Evolutionary conservation across 2,329 filamentous ascomycete species (phyloP).

Genomic region (Epichloe sp.): DNA sequence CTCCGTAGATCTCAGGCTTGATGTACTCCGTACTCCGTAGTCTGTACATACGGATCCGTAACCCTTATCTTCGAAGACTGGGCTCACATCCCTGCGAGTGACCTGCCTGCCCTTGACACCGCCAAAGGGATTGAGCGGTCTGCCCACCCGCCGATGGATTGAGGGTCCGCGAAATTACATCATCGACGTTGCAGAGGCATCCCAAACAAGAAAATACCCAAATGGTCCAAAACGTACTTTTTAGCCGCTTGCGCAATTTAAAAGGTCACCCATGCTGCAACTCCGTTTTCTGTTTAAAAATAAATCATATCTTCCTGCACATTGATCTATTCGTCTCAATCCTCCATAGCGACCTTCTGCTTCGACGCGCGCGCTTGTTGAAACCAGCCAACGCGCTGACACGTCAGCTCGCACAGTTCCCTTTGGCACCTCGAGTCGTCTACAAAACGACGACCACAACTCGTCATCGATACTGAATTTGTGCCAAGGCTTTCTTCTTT

Average conservation of each 20-base stretch:
- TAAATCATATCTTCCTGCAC: neutral
- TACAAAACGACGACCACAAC: neutral
- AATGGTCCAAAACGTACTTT: neutral
- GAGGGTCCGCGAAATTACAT: constrained; percentile 12
- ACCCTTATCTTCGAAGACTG: too few species aligned
- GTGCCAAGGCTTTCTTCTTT: neutral
- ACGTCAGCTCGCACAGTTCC: neutral
- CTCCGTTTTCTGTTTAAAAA: neutral
- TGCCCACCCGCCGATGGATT: neutral
- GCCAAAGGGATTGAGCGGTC: neutral
- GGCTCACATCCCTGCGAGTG: too few species aligned
- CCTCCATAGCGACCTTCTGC: neutral
- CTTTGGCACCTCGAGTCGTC: neutral
- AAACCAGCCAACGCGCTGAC: neutral
- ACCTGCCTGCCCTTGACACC: too few species aligned
- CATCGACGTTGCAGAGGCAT: constrained; percentile 8
- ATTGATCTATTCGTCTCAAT: neutral
- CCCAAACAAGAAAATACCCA: neutral
- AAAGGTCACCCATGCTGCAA: neutral
- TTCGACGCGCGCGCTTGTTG: neutral
- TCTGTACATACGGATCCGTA: too few species aligned
- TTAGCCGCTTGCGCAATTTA: too few species aligned
- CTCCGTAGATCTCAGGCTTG: too few species aligned
- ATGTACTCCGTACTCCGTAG: too few species aligned
- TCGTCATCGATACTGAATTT: neutral